phyloP scores from a whole-genome alignment of 139 green algal genomes.

The Nannochloris sp. region DNA sequence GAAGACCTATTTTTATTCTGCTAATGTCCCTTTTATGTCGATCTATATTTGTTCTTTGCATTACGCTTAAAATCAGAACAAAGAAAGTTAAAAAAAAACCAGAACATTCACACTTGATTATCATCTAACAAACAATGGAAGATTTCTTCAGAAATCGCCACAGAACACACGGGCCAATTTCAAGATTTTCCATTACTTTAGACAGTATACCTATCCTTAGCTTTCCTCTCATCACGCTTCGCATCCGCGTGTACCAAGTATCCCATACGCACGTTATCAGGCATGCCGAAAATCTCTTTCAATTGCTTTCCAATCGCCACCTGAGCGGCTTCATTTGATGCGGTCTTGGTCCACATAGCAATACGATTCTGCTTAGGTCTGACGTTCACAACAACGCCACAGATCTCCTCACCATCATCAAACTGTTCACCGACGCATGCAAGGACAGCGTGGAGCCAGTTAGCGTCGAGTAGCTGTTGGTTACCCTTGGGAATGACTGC shows the following conservation, averaged over 20 bases:
- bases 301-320: constrained; percentile 80
- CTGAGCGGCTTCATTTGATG: constrained; percentile 79
- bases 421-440: constrained; percentile 99
- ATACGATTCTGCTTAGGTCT: constrained; percentile 79
- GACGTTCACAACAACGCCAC: constrained; percentile 91
- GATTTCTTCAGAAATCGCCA: too few species aligned
- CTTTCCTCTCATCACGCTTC: constrained; percentile 68
- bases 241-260: constrained; percentile 85
- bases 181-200: too few species aligned
- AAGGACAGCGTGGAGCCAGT: constrained; percentile 92
- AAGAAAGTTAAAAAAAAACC: too few species aligned
- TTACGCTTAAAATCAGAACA: too few species aligned
- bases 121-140: too few species aligned
- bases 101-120: too few species aligned
- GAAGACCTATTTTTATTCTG: too few species aligned
- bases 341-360: constrained; percentile 91
- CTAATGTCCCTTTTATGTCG: too few species aligned
- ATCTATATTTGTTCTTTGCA: too few species aligned
- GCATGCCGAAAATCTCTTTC: constrained; percentile 84
- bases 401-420: constrained; percentile 89
- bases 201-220: constrained; percentile 82
- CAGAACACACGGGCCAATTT: too few species aligned
- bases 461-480: constrained; percentile 75
- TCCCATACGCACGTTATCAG: constrained; percentile 66
- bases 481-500: constrained; percentile 51